Evolutionary conservation across 192 early-diverging fungal species (phyloP).

Genomic region (Dissophora ornata): DNA sequence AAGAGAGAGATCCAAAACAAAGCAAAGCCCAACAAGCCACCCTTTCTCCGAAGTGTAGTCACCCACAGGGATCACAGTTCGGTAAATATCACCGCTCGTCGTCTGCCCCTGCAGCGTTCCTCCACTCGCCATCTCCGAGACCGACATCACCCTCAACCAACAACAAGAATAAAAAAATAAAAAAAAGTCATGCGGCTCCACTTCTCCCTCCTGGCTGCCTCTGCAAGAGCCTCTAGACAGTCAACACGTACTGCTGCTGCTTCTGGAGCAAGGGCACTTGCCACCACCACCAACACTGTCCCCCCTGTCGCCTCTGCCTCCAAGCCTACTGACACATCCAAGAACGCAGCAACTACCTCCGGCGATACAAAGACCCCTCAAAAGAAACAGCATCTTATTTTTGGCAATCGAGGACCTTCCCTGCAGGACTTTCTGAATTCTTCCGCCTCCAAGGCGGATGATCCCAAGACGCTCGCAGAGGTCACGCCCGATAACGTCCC

Average conservation of each 20-base stretch:
- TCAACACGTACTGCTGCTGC: neutral
- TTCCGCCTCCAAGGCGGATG: constrained; percentile 9
- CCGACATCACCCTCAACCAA: neutral
- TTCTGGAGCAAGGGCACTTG: neutral
- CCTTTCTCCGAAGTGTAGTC: no score
- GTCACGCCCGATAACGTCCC: constrained; percentile 47
- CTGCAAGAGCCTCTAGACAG: constrained; percentile 2
- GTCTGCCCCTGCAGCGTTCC: no score
- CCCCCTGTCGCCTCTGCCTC: neutral
- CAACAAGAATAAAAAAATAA: no score
- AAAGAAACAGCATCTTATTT: constrained; percentile 56
- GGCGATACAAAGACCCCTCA: neutral
- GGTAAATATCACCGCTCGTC: no score
- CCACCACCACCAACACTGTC: constrained; percentile 21
- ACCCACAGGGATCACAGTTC: no score
- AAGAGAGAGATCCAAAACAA: neutral
- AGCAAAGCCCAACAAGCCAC: constrained; percentile 5
- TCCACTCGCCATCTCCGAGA: neutral
- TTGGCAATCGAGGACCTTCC: constrained; percentile 61
- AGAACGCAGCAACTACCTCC: neutral
- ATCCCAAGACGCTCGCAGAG: neutral
- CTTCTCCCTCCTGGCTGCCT: neutral
- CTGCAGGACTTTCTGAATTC: constrained; percentile 58
- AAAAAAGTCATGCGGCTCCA: constrained; percentile 2
- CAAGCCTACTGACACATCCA: neutral